Evolutionary conservation across 2,329 filamentous ascomycete genomes (phyloP).

Genomic region (Dactylonectria estremocensis): DNA sequence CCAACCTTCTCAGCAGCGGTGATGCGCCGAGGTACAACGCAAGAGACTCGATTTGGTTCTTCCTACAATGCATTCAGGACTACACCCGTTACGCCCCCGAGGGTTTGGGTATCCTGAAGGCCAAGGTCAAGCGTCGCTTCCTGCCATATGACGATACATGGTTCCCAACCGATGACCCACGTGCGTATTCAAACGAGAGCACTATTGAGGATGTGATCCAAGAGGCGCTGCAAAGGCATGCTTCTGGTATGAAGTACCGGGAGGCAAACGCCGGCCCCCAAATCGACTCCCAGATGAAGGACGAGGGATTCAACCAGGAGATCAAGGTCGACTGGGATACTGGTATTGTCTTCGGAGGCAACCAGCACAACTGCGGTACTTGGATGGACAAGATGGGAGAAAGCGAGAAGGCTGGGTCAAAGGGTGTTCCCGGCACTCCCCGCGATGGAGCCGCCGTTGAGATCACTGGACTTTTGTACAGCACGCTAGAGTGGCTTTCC

Average conservation of each 20-base stretch:
- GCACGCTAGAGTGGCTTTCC: slow-evolving; percentile 85
- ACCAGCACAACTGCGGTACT: slow-evolving; percentile 94
- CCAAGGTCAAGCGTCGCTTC: slow-evolving; percentile 87
- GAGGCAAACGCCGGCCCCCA: slow-evolving; percentile 93
- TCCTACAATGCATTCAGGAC: slow-evolving; percentile 95
- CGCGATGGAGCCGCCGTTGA: slow-evolving; percentile 96
- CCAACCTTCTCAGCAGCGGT: slow-evolving; percentile 90
- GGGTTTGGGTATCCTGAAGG: slow-evolving; percentile 80
- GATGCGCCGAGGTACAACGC: slow-evolving; percentile 94
- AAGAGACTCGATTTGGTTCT: slow-evolving; percentile 97
- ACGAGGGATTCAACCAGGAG: slow-evolving; percentile 92
- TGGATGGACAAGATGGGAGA: slow-evolving; percentile 99
- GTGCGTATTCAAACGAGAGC: slow-evolving; percentile 88
- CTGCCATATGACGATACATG: slow-evolving; percentile 96
- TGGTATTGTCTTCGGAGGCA: slow-evolving; percentile 94
- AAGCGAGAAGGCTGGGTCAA: slow-evolving; percentile 89
- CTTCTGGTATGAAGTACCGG: slow-evolving; percentile 89
- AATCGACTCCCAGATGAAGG: slow-evolving; percentile 93
- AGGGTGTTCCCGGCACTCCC: slow-evolving; percentile 95
- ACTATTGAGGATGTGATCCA: slow-evolving; percentile 92
- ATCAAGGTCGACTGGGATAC: slow-evolving; percentile 92
- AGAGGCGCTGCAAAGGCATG: slow-evolving; percentile 93
- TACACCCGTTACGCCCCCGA: slow-evolving; percentile 87
- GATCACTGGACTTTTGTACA: slow-evolving; percentile 95
- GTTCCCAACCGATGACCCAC: slow-evolving; percentile 85